A percentile compares a stretch with the other conserved stretches of the same genome.
These are phyloP conservation scores for Escallonia herrerae DNA, from an alignment of 129 eudicot species.

Conservation along the genomic window DNA sequence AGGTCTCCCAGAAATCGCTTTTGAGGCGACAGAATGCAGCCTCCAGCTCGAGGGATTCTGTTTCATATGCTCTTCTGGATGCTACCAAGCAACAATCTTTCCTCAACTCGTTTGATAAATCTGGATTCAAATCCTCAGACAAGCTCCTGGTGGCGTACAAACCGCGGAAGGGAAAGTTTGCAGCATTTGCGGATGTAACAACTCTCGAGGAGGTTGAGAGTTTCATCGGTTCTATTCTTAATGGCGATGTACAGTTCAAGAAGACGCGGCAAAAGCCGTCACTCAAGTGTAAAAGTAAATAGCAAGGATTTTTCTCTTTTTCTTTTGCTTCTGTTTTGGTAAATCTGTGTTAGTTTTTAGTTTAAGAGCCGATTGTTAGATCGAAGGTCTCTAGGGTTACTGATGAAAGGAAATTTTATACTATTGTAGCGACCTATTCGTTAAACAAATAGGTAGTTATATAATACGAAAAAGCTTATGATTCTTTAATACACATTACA, in stretches of 20 bases:
- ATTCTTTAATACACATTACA: too few relatives aligned
- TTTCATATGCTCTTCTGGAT: slow-evolving; percentile 67
- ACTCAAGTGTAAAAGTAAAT: slow-evolving; percentile 23
- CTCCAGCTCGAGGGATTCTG: slow-evolving; percentile 49
- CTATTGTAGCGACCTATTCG: too few relatives aligned
- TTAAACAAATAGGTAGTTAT: too few relatives aligned
- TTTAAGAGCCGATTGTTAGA: too few relatives aligned
- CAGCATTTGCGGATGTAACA: slow-evolving; percentile 42
- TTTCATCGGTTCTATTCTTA: slow-evolving; percentile 65
- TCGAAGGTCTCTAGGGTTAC: too few relatives aligned
- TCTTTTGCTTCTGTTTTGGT: too few relatives aligned
- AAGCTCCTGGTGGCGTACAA: slow-evolving; percentile 70
- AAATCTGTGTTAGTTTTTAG: too few relatives aligned
- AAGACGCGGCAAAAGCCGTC: slow-evolving; percentile 57
- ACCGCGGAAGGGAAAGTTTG: slow-evolving; percentile 61
- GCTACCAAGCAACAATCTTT: slow-evolving; percentile 53
- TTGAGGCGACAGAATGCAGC: slow-evolving; percentile 38
- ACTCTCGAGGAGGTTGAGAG: slow-evolving; percentile 58
- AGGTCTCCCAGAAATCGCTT: slow-evolving; percentile 79
- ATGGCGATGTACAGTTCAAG: slow-evolving; percentile 79
- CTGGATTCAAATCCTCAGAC: slow-evolving; percentile 55
- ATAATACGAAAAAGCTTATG: too few relatives aligned
- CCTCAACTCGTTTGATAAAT: slow-evolving; percentile 51
- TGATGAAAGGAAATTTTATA: too few relatives aligned
- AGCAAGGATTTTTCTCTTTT: too few relatives aligned